Percentiles rank a stretch among this genome's conserved stretches.
phyloP scores from a whole-genome alignment of 208 protist genomes.

The Vickermania spadyakhi region DNA sequence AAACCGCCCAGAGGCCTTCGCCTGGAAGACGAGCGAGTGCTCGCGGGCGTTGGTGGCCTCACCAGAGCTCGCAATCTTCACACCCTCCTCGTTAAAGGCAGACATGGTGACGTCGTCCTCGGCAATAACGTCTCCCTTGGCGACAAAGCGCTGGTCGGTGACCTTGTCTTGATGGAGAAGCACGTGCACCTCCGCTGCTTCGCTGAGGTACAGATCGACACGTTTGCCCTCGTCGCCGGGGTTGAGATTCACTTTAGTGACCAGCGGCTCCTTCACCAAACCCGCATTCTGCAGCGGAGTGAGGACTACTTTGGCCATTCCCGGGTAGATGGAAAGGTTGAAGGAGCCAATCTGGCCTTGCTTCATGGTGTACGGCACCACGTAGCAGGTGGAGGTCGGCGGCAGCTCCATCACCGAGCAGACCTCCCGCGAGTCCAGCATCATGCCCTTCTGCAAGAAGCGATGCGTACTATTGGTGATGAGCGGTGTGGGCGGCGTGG shows the following conservation, averaged over 20 bases:
- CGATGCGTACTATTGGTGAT: conserved; percentile 71
- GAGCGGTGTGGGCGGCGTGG: conserved; percentile 47
- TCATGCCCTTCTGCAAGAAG: conserved; percentile 80
- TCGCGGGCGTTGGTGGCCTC: conserved; percentile 71
- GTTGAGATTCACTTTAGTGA: conserved; percentile 24
- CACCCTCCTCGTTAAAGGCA: conserved; percentile 51
- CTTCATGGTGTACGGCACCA: conserved; percentile 78
- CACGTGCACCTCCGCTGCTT: conserved; percentile 59
- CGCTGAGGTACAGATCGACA: conserved; percentile 58
- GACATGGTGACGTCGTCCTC: conserved; percentile 52
- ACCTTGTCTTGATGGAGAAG: conserved; percentile 67
- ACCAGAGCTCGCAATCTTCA: conserved; percentile 38
- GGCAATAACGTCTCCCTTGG: conserved; percentile 48
- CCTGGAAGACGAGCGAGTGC: conserved; percentile 61
- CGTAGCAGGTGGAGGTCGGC: conserved; percentile 44
- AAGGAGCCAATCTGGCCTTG: conserved; percentile 47
- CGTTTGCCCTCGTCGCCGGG: conserved; percentile 27
- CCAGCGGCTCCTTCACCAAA: conserved; percentile 36
- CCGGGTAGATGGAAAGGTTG: conserved; percentile 73
- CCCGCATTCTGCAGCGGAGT: conserved; percentile 61
- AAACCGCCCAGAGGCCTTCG: conserved; percentile 36
- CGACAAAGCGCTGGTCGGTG: conserved; percentile 10
- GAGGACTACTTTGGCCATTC: conserved; percentile 58
- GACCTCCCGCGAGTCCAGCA: conserved; percentile 82
- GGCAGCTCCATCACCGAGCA: conserved; percentile 69